A percentile compares a stretch with the other conserved stretches of the same genome.
phyloP scores from a whole-genome alignment of 179 eudicot species.

The Actinidia polygama region DNA sequence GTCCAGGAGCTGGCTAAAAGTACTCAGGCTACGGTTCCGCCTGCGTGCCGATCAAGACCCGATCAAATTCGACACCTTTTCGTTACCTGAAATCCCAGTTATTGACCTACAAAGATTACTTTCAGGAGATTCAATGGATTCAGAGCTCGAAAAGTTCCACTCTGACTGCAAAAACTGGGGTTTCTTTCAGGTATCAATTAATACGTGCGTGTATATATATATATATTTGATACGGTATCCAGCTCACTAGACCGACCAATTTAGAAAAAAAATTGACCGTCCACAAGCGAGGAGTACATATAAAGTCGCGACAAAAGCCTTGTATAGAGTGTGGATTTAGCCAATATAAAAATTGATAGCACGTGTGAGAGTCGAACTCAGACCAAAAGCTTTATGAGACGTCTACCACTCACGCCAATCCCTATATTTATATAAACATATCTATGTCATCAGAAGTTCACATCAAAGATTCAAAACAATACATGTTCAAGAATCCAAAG shows the following conservation, averaged over 20 bases:
- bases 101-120: neutral
- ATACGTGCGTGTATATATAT: neutral
- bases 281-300: neutral
- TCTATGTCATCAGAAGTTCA: too few relatives aligned
- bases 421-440: too few relatives aligned
- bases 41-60: conserved; percentile 7
- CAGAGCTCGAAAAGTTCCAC: conserved; percentile 7
- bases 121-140: neutral
- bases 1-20: conserved; percentile 28
- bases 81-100: conserved; percentile 11
- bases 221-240: too few relatives aligned
- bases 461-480: too few relatives aligned
- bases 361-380: too few relatives aligned
- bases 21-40: neutral
- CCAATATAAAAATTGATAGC: neutral
- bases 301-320: neutral
- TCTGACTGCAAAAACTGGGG: conserved; percentile 22
- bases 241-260: too few relatives aligned
- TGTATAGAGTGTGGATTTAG: neutral
- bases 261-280: neutral
- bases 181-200: conserved; percentile 32
- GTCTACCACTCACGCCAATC: too few relatives aligned
- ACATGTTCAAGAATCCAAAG: too few relatives aligned
- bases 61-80: neutral
- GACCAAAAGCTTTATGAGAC: too few relatives aligned